Evolutionary conservation across 768 basidiomycete genomes (phyloP), one percentile per base, ranked within the genome.

Genomic region (Tulasnella sp.): DNA sequence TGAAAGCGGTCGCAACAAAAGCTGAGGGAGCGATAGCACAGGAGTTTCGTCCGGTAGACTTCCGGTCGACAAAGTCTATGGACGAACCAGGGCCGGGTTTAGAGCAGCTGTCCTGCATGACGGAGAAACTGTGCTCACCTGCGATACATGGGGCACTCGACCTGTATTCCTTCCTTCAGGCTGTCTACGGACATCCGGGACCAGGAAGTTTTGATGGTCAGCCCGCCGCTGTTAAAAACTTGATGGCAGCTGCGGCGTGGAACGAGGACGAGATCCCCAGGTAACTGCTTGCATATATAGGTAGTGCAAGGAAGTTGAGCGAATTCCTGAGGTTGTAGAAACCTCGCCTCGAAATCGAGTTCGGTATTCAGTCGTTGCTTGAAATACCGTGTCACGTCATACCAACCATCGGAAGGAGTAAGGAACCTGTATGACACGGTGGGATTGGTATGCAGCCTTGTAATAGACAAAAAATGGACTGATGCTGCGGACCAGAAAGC

Each of bases 131-230:
- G 10, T 1, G 30, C 73, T 60, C 59, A 88, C 89, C 89, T 76
- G 67, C 80, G 79, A 68, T 91, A 92, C 12, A 92, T 77, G 0
- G 85, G 85, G 31, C 92, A 73, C 63, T 92, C 89, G 45, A 85
- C 78, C 65, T 80, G 77, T 30, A 85, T 73, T 2, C 87, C 84
- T 0, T 74, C 72, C 42, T 69, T 67, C 12, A 88, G 68, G 2
- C 85, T 83, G 49, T 71, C 67, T 25, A 85, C 65, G 5, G 85
- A 84, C 87, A 92, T 90, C 48, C 89, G 75, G 0, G 87, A 90
- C 89, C 89, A 92, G 1, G 85, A 85, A 3, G 82, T 81, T 70
- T 92, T 92, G 68, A 90, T 74, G 0, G 86, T 87, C 22, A 92
- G 76, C 11, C 89, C 87, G 22, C 89, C 86, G 49, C 73, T 72